Base-by-base conservation (phyloP, 345 rosid genomes). In the Salix exigua region DNA sequence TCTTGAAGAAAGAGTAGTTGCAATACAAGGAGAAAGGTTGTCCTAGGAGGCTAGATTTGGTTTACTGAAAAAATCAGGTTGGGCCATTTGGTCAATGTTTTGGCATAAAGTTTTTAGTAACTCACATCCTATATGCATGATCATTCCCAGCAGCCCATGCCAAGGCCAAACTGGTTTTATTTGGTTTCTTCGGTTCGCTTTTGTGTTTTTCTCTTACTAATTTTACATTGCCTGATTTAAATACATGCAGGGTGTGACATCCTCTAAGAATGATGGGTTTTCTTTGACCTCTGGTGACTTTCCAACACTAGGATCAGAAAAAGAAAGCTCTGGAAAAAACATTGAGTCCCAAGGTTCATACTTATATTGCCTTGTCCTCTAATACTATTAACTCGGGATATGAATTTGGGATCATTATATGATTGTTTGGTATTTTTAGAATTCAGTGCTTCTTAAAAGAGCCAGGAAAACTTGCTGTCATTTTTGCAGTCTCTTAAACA, bases 281-380 rank as follows among this genome's bases (percentile, higher is more conserved):
- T 89, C 98, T 77, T 86, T 92, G 83, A 82, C 90, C 65, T 85
- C 98, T 70, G 96, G 97, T 77, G 99, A 96, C 86, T 96, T 96
- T 81, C 99, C 99, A 37, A 86, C 91, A 11, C 98, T 96, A 79
- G 97, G 97, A 70, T 85, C 96, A n/a, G 96, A 94, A 66, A 96
- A 87, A 73, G 94, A 87, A 67, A 76, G 75, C 80, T 83, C 89
- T 77, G 91, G 79, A 65, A 91, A 86, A 78, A 85, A 83, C 81
- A 5, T 79, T 7, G 90, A 80, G 62, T 84, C 88, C 66, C 90
- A 89, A 91, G 99, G 98, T 96, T 76, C 18, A 68, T 82, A 51
- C 67, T 28, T 72, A 53, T 7, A 51, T 18, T 79, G 35, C 68
- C 17, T 74, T 66, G 62, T 71, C 33, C 19, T 66, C 62, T 73